Evolutionary conservation across 148 eudicot species (phyloP).

Genomic region (Cornus suecica): DNA sequence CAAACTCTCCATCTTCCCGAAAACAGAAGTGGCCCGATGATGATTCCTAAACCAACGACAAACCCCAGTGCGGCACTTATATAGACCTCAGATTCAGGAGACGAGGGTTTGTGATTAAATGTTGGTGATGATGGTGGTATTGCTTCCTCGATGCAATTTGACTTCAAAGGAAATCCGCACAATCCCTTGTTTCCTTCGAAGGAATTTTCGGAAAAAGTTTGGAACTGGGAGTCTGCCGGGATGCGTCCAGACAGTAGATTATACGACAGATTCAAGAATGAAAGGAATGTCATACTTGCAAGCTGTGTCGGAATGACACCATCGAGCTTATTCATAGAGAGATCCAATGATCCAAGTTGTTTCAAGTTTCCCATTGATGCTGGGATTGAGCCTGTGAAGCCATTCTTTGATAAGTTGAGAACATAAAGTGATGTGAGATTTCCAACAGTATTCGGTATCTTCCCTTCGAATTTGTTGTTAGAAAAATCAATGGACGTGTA

Average conservation of each 20-base stretch:
- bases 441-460: constrained; percentile 21
- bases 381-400: constrained; percentile 12
- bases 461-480: constrained; percentile 13
- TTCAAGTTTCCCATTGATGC: constrained; percentile 16
- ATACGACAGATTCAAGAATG: constrained; percentile 22
- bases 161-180: constrained; percentile 16
- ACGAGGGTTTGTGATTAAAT: background rate
- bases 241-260: constrained; percentile 23
- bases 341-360: constrained; percentile 17
- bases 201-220: constrained; percentile 13
- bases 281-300: constrained; percentile 17
- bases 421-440: constrained; percentile 9
- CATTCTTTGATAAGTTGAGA: constrained; percentile 22
- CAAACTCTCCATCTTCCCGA: constrained; percentile 17
- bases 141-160: background rate
- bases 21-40: constrained; percentile 16
- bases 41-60: constrained; percentile 13
- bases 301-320: constrained; percentile 21
- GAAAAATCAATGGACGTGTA: constrained; percentile 31
- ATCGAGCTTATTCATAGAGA: constrained; percentile 16
- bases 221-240: constrained; percentile 10
- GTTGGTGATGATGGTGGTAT: background rate
- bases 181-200: constrained; percentile 21
- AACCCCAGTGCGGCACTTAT: constrained; percentile 16
- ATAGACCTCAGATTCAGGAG: background rate